Evolutionary conservation across 441 rosid genomes (phyloP), one percentile per base, ranked within the genome.

Genomic region (Adansonia gregorii): DNA sequence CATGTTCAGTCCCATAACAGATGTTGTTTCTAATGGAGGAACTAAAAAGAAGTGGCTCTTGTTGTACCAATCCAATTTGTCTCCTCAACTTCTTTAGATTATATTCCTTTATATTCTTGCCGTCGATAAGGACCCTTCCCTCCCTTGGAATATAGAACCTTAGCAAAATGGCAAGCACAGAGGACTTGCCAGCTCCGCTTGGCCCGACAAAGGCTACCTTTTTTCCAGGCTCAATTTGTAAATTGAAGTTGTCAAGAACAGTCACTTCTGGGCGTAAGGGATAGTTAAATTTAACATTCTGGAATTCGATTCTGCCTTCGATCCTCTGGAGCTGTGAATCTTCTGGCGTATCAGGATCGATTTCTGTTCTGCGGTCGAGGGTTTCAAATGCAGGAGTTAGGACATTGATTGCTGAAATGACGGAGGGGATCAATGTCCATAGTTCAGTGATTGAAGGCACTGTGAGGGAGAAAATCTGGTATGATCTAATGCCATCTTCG

Each of bases 401-500:
- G 4, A 88, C 76, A 55, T 69, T 77, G 76, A 90, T 86, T 76
- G 91, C 90, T 6, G 96, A 86, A 68, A 88, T 54, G 73, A 88
- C 90, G 2, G 87, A 78, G 15, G 92, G 93, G 76, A 91, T 86
- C 76, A 91, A 67, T 27, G 91, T 89, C 92, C 89, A 91, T 19
- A 91, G 77, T 79, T 91, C 94, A 8, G 96, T 91, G 71, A 90
- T 92, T 54, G 94, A 90, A 78, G 96, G 94, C 45, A 89, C 88
- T 5, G 92, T 90, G 76, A 92, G 91, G 43, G 92, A 90, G 86
- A 90, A 92, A 78, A 92, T 90, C 83, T 90, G 94, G 80, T 91
- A 91, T 10, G 92, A 65, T 82, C 96, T 81, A 66, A 90, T 84
- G 67, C 90, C 87, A 60, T 90, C 4, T 75, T 58, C 6, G 65